phyloP scores from a whole-genome alignment of 2,329 filamentous ascomycete species.

The Daldinia eschscholtzii region DNA sequence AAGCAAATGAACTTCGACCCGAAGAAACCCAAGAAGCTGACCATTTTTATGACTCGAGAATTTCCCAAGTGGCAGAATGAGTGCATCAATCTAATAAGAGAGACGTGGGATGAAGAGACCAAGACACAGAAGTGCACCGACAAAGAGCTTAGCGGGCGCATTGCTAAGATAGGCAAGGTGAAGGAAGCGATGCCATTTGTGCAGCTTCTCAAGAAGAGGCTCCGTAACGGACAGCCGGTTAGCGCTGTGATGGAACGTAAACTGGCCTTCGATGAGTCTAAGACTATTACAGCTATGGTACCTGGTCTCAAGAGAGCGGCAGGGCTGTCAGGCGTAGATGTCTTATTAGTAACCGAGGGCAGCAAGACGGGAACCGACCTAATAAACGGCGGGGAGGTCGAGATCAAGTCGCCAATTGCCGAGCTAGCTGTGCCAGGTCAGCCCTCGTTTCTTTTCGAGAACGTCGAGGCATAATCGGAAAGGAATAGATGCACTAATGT shows the following conservation, averaged over 20 bases:
- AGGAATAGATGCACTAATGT: constrained; percentile 4
- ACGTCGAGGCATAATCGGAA: constrained; percentile 64
- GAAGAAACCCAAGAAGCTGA: constrained; percentile 91
- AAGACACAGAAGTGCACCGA: constrained; percentile 72
- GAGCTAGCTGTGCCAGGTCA: constrained; percentile 84
- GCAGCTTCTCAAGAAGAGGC: constrained; percentile 84
- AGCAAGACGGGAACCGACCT: constrained; percentile 33
- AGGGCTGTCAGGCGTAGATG: constrained; percentile 54
- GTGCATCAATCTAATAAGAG: constrained; percentile 84
- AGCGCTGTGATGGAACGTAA: constrained; percentile 83
- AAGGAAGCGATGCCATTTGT: constrained; percentile 99
- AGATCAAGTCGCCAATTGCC: constrained; percentile 74
- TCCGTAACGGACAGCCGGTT: constrained; percentile 76
- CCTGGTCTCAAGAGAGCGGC: constrained; percentile 80
- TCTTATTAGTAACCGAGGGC: constrained; percentile 34
- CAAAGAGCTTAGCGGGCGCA: constrained; percentile 67
- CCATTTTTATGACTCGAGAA: constrained; percentile 82
- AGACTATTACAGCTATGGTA: constrained; percentile 81
- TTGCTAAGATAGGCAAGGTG: constrained; percentile 68
- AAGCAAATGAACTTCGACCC: constrained; percentile 89
- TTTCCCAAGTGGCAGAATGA: constrained; percentile 94
- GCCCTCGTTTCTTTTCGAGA: constrained; percentile 88
- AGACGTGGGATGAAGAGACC: constrained; percentile 59
- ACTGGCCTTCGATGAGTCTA: constrained; percentile 86
- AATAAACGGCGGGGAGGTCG: constrained; percentile 59